Base-by-base conservation (phyloP, 345 rosid genomes). In the Geranium rotundifolium region DNA sequence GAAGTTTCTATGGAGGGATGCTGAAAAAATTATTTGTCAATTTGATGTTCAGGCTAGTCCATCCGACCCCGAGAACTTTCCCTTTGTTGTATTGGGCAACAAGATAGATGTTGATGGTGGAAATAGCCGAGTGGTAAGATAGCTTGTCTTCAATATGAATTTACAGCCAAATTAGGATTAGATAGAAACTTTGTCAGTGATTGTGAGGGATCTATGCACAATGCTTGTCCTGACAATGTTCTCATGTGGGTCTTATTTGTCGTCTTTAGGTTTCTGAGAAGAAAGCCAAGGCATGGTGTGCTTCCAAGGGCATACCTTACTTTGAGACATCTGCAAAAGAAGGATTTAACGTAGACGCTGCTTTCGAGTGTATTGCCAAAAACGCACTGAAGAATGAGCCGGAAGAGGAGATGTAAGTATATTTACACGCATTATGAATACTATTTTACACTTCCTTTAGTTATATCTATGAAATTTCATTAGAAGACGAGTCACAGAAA, bases 251-350 rank as follows among this genome's bases (percentile, higher is more conserved):
- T 12, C 19, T 37, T 70, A 31, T 13, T 57, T 61, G 19, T 37
- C 34, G 17, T 20, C 23, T 70, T 31, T 58, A 91, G 97, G 97
- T 88, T 59, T 88, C 91, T 34, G 95, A 88, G 80, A 91, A 91
- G 73, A 91, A 88, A 71, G 95, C 88, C 1, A 88, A 84, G 80
- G 91, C 96, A 52, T 88, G 97, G 95, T 88, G 95, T 81, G 91
- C 96, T n/a, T 83, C 96, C 7, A 91, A 83, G 73, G 95, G 95
- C 63, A 91, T 91, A 57, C 96, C 96, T 56, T 88, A 91, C 68
- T 91, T 88, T 30, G 96, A 91, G 78, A 91, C 97, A 30, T 88
- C 96, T 0, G 97, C 97, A 0, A 88, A 88, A 71, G 97, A 90
- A 79, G 97, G 97, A 18, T 77, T 84, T 71, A 90, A 90, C 12